phyloP scores from a whole-genome alignment of 2,329 filamentous ascomycete species.

The Dothistroma septosporum region DNA sequence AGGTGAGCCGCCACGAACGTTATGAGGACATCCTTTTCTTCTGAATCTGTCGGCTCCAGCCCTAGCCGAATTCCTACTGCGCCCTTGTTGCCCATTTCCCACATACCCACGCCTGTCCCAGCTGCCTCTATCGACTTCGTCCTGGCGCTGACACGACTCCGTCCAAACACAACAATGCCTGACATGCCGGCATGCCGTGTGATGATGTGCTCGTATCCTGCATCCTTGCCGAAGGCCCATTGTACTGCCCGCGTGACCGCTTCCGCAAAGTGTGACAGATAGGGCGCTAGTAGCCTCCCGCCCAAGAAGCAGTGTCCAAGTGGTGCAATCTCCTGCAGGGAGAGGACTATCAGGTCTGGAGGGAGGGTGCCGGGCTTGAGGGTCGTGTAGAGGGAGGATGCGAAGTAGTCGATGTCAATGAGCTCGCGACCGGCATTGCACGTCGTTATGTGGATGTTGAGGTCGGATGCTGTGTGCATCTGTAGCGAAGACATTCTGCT shows the following conservation, averaged over 20 bases:
- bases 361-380: constrained; percentile 47
- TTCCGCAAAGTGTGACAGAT: constrained; percentile 66
- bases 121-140: constrained; percentile 69
- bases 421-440: constrained; percentile 80
- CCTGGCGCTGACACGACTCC: constrained; percentile 53
- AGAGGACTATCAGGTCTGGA: constrained; percentile 63
- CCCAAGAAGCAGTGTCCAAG: constrained; percentile 81
- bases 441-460: constrained; percentile 75
- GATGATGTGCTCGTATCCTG: constrained; percentile 64
- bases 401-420: constrained; percentile 67
- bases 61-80: constrained; percentile 74
- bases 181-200: constrained; percentile 83
- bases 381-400: constrained; percentile 52
- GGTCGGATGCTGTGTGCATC: constrained; percentile 27
- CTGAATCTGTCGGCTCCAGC: constrained; percentile 40
- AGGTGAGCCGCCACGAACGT: constrained; percentile 88
- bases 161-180: constrained; percentile 78
- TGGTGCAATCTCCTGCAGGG: constrained; percentile 84
- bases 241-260: constrained; percentile 50
- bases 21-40: constrained; percentile 51
- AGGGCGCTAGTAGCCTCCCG: constrained; percentile 70
- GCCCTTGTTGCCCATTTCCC: constrained; percentile 93
- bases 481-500: not conserved
- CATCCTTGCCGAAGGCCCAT: constrained; percentile 57
- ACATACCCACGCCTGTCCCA: constrained; percentile 77